Evolutionary conservation across 306 rosid genomes (phyloP), one percentile per base, ranked within the genome.

Genomic region (Cucurbita argyrosperma): DNA sequence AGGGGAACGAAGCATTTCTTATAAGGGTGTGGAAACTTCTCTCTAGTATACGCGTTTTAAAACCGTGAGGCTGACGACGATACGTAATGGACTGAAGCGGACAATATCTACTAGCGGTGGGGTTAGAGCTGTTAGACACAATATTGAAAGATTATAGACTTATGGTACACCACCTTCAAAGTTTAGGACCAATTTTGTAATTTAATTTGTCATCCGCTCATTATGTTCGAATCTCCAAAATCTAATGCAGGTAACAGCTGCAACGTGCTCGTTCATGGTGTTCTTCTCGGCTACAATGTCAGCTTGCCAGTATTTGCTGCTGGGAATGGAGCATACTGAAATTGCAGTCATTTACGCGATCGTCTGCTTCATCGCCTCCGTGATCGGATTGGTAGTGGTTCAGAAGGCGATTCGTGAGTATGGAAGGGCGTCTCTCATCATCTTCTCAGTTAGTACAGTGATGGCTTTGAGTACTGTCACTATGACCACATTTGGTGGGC

Each of bases 211-310:
- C 35, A 60, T 50, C 56, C 30, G 57, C 38, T 49, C 23, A 50
- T 43, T 38, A 15, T 26, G 12, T 35, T 72, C 71, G 30, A 12
- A 21, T 7, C 8, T 12, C 15, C 43, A 26, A 18, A 42, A 5
- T 39, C 61, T 67, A 40, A 72, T 52, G 40, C 76, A 88, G 96
- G 81, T 92, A 70, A 88, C 98, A 19, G 90, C 96, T 40, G 96
- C 96, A 72, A 92, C 96, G 26, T 88, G 96, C 77, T 88, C 92
- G 10, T 90, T 92, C 96, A 90, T 90, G 96, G 96, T 88, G 45
- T 87, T 92, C 85, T 92, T 92, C 89, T 88, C 96, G 6, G 76
- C 98, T 7, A 82, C 90, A 4, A 90, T 92, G 96, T 92, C 96
- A 5, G 90, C 92, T 0, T 82, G 88, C 74, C 98, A 92, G 83